Evolutionary conservation across 192 early-diverging fungal genomes (phyloP), one percentile per base, ranked within the genome.

Genomic region (Linderina pennispora): DNA sequence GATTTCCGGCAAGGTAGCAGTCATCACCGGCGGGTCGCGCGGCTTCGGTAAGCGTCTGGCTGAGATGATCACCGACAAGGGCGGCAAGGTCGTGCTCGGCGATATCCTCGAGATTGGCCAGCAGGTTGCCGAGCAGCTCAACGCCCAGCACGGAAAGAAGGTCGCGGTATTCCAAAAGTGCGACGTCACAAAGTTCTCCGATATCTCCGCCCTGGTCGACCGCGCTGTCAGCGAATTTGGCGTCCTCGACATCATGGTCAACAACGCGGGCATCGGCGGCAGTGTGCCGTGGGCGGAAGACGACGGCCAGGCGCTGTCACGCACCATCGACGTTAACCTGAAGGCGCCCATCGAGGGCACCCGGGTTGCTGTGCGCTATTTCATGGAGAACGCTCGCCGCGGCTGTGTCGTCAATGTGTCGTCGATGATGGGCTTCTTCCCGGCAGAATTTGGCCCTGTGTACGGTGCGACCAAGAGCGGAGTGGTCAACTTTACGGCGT

Each of bases 381-480:
- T 88, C 47, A 37, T 55, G 5, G 58, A 74, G 19, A 62, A 58
- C 21, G 45, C 58, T n/a, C 75, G 72, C 7, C 44, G 28, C 5
- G 87, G 83, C 7, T 80, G 86, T 7, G 79, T 88, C 17, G 63
- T 92, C 32, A 92, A 88, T 49, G 84, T 82, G 3, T 81, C 89
- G 1, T 87, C 84, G 6, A 73, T 86, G 42, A 85, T 86, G 28
- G 89, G 84, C 1, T 65, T 84, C 17, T 68, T 68, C 41, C 76
- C 78, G 1, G 39, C 65, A n/a, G 51, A 70, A 15, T 58, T 59
- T 23, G 77, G 80, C 33, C 85, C 85, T 2, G 78, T 85, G 7
- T 91, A 91, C 58, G 77, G 78, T 6, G 85, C 85, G 0, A 81
- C 84, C 19, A 91, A 91, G 69, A 80, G 73, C 37, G 89, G 80